phyloP scores from a whole-genome alignment of 2,329 filamentous ascomycete species.

The Coniochaeta ligniaria region DNA sequence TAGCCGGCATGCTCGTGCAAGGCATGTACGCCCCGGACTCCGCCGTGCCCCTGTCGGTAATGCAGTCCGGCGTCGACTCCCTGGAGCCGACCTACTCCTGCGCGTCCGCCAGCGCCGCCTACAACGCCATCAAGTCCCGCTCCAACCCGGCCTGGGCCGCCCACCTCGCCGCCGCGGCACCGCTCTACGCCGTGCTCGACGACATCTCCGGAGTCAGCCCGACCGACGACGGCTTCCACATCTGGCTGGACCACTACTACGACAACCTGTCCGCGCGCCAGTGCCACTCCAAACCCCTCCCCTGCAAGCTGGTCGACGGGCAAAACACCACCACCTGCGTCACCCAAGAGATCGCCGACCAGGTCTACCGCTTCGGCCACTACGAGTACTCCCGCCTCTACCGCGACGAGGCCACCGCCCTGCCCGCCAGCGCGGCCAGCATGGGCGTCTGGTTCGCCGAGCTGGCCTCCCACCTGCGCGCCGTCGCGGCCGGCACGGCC shows the following conservation, averaged over 20 bases:
- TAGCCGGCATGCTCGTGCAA: slow-evolving; percentile 65
- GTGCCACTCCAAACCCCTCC: slow-evolving; percentile 67
- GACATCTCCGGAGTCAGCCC: slow-evolving; percentile 57
- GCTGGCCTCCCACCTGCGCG: slow-evolving; percentile 57
- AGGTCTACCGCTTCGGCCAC: slow-evolving; percentile 68
- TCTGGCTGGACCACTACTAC: slow-evolving; percentile 73
- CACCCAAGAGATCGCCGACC: slow-evolving; percentile 52
- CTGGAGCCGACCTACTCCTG: slow-evolving; percentile 71
- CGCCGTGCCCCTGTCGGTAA: slow-evolving; percentile 36
- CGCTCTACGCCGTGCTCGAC: slow-evolving; percentile 56
- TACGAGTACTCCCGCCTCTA: slow-evolving; percentile 79
- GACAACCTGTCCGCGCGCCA: slow-evolving; percentile 76
- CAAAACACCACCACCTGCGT: slow-evolving; percentile 46
- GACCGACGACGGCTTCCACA: slow-evolving; percentile 56
- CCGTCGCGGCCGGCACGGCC: slow-evolving; percentile 30
- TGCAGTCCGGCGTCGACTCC: slow-evolving; percentile 57
- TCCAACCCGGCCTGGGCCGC: slow-evolving; percentile 48
- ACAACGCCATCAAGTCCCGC: slow-evolving; percentile 33
- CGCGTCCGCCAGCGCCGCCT: slow-evolving; percentile 35
- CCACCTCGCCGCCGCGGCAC: slow-evolving; percentile 51
- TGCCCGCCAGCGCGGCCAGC: slow-evolving; percentile 52
- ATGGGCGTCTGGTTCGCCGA: slow-evolving; percentile 72
- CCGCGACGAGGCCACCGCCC: slow-evolving; percentile 55
- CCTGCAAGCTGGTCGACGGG: slow-evolving; percentile 49
- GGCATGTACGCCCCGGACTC: slow-evolving; percentile 55